Base-by-base conservation (phyloP, 1,284 basidiomycete species). In the Rhizoctonia solani region DNA sequence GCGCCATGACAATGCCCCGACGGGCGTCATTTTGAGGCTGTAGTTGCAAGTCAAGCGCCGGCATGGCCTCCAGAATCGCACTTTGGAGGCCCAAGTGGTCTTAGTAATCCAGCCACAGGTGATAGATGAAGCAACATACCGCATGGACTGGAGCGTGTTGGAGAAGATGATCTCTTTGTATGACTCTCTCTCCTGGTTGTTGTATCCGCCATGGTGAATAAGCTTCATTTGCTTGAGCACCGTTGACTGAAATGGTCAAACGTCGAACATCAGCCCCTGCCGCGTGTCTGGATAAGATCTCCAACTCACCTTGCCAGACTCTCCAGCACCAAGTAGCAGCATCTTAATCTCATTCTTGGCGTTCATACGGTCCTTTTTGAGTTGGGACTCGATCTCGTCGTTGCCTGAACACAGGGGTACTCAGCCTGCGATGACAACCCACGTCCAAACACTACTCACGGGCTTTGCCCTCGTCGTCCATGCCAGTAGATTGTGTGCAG, bases 151-250 rank as follows among this genome's bases (percentile, higher is more conserved):
- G 69, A 98, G 87, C 8, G 95, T 97, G 78, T 98, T 98, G 66
- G 93, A 93, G 75, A 87, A 98, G 75, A 98, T 95, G 75, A 98
- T 98, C 79, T 98, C 95, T 78, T 94, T 94, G 85, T 97, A 98
- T 44, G 90, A 92, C 72, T 96, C 93, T 55, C 95, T 84, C 79
- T 99, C 96, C 72, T 89, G 87, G 68, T 89, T 87, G 71, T 91
- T 93, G 82, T 98, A 98, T 1, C 94, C 88, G 68, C 89, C 90
- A 69, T 91, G 90, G 77, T 96, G 91, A 69, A 97, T 96, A 76
- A 96, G 87, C 76, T 95, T 93, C 94, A 96, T 96, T 79, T 96
- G 94, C 80, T 97, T 96, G 70, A 97, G 83, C 25, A 97, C 90
- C 1, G 94, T 96, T 23, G 92, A 95, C 86, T 94, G 72, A n/a